Percentiles rank a stretch among this genome's conserved stretches.
These are phyloP conservation scores for Cryphonectria carpinicola DNA, from an alignment of 2,329 filamentous ascomycete species.

Conservation along the genomic window DNA sequence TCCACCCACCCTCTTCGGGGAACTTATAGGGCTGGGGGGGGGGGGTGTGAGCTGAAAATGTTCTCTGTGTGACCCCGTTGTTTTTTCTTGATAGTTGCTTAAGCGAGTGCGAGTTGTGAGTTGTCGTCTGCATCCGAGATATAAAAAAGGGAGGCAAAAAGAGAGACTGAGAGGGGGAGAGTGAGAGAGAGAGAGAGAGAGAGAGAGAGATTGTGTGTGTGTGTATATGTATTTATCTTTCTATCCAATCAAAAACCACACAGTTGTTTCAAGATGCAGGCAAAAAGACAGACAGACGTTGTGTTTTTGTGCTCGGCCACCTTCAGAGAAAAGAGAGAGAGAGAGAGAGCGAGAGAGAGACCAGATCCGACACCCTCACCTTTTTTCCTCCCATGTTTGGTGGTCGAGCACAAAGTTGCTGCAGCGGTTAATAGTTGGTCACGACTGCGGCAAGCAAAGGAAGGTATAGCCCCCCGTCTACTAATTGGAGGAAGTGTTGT, in stretches of 20 bases:
- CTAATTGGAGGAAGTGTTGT: too few relatives aligned
- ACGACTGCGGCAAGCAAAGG: background rate
- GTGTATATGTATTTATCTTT: too few relatives aligned
- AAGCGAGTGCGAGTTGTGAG: background rate
- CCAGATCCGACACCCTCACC: too few relatives aligned
- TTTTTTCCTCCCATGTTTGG: too few relatives aligned
- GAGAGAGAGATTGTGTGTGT: too few relatives aligned
- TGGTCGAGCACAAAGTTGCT: too few relatives aligned
- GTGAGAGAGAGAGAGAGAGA: too few relatives aligned
- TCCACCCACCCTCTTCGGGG: background rate
- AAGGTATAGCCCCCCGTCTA: background rate
- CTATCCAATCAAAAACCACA: background rate
- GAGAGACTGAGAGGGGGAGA: background rate
- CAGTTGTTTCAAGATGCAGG: background rate
- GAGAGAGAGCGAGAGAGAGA: too few relatives aligned
- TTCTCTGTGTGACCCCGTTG: background rate
- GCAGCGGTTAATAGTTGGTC: too few relatives aligned
- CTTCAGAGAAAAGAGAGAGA: too few relatives aligned
- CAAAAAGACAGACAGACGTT: too few relatives aligned
- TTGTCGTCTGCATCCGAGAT: background rate
- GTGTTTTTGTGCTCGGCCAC: too few relatives aligned
- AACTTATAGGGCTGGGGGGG: background rate
- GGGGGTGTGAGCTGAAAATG: background rate
- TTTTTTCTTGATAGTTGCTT: background rate
- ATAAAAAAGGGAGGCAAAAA: background rate